Conservation (phyloP, 257 asterid genomes). For the Solanum medicagineum region DNA sequence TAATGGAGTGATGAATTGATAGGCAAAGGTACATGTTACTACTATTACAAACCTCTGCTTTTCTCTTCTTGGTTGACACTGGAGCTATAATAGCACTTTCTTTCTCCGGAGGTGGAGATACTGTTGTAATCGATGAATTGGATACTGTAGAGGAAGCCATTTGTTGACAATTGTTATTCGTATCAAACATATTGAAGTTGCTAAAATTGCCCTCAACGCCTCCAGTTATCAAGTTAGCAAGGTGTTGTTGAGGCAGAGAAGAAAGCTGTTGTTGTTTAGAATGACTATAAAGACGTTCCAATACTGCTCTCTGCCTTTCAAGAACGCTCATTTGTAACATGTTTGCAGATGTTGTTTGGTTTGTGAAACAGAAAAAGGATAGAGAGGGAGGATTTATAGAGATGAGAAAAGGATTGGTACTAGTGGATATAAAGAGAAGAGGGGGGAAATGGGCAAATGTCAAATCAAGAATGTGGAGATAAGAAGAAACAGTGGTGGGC, state of each 20-base stretch:
- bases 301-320: slow-evolving; percentile 30
- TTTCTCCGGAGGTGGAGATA: slow-evolving; percentile 4
- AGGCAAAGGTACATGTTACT: not conserved
- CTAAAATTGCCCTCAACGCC: not conserved
- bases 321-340: slow-evolving; percentile 33
- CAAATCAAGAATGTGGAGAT: slow-evolving; percentile 10
- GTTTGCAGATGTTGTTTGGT: not conserved
- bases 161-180: not conserved
- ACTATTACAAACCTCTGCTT: slow-evolving; percentile 39
- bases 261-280: not conserved
- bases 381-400: slow-evolving; percentile 6
- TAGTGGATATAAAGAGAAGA: not conserved
- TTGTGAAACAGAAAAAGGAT: not conserved
- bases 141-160: slow-evolving; percentile 10
- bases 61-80: slow-evolving; percentile 27
- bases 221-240: not conserved
- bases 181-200: not conserved
- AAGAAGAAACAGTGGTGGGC: not conserved
- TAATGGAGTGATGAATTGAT: not conserved
- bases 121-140: slow-evolving; percentile 10
- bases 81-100: not conserved
- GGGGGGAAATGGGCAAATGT: slow-evolving; percentile 8
- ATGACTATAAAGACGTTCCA: slow-evolving; percentile 23
- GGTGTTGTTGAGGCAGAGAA: slow-evolving; percentile 7
- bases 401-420: not conserved